Conservation (phyloP, 495 filamentous ascomycete genomes). For the Neurospora sp. region DNA sequence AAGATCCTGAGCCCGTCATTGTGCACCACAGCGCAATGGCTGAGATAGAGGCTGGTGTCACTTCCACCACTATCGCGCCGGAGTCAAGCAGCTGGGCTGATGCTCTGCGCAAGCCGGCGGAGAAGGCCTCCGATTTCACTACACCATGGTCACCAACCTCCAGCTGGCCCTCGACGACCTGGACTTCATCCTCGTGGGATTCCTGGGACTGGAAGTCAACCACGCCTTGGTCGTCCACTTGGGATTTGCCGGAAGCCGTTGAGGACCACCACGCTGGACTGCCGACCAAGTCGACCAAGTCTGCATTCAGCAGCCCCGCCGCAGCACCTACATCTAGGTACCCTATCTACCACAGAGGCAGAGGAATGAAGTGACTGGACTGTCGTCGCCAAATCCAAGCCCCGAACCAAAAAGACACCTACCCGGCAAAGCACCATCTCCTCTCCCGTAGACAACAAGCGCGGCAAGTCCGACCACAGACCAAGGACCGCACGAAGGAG, state of each 20-base stretch:
- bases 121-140: neutral
- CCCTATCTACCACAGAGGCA: accelerated
- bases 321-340: accelerated
- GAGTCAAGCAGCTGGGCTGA: neutral
- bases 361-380: neutral
- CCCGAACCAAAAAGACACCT: neutral
- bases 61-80: neutral
- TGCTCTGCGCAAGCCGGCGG: neutral
- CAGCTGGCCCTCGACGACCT: neutral
- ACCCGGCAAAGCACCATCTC: accelerated
- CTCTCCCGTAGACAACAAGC: neutral
- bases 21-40: neutral
- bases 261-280: neutral
- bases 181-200: neutral
- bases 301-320: accelerated
- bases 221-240: neutral
- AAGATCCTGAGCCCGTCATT: neutral
- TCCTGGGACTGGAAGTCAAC: neutral
- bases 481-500: too few species aligned
- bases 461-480: neutral
- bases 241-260: accelerated
- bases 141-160: neutral
- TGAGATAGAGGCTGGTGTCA: neutral
- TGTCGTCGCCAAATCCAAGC: neutral
- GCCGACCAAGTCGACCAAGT: neutral